Percentiles rank a stretch among this genome's conserved stretches.
phyloP scores from a whole-genome alignment of 495 filamentous ascomycete genomes.

The Penicillium nucicola region DNA sequence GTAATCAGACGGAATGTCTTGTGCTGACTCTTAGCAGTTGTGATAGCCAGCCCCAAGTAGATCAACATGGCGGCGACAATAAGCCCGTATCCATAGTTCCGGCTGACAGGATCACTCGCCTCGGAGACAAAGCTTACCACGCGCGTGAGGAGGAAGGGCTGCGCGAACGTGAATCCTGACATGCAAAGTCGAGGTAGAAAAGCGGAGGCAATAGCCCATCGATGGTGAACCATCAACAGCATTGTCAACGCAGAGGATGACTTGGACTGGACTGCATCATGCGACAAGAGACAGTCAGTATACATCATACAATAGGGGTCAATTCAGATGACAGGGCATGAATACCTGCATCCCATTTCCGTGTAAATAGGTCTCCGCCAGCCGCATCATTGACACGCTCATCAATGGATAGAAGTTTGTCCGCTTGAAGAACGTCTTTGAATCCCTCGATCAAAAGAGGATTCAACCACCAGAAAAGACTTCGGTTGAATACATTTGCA shows the following conservation, averaged over 20 bases:
- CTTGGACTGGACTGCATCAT: not conserved
- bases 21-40: constrained; percentile 15
- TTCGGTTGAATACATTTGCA: not conserved
- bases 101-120: constrained; percentile 1
- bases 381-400: not conserved
- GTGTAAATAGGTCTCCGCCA: not conserved
- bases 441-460: not conserved
- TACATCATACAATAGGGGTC: not conserved
- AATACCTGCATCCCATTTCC: not conserved
- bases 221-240: not conserved
- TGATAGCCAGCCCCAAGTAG: constrained; percentile 52
- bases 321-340: not conserved
- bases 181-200: not conserved
- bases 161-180: not conserved
- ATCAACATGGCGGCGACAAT: constrained; percentile 53
- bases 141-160: not conserved
- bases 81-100: constrained; percentile 46
- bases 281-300: not conserved
- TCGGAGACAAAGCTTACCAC: not conserved
- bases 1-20: constrained; percentile 30
- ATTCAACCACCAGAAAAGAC: not conserved
- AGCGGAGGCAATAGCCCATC: not conserved
- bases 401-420: not conserved
- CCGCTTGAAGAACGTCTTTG: not conserved
- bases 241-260: not conserved